Base-by-base conservation (phyloP, 345 rosid genomes). In the Salix viminalis region DNA sequence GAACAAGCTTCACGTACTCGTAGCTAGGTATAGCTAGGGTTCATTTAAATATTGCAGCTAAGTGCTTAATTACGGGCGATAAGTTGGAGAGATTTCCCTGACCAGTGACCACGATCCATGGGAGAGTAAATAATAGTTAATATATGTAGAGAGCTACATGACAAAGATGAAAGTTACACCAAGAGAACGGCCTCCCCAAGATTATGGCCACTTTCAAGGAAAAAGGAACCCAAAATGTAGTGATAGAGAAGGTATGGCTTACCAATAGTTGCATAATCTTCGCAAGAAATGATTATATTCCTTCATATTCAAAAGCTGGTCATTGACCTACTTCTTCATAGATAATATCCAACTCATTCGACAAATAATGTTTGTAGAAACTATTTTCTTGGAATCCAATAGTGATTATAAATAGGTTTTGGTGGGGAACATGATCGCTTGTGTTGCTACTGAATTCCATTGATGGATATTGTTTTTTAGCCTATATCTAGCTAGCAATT, bases 161-260 rank as follows among this genome's bases (percentile, higher is more conserved):
- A 26, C 36, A 37, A 75, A 6, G 7, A 18, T 50, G 21, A 18
- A 50, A 50, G 19, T 5, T 18, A 6, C 19, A 73, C 23, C 9
- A 16, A 16, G 65, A 4, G 4, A 24, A 61, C 58, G 58, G 58
- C 18, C 7, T 71, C 6, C 75, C 71, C 52, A 14, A 23, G 8
- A 68, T 79, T 61, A 61, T 67, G 77, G 70, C 74, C 54, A 23
- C 42, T 60, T 68, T 67, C n/a, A 16, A 56, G 74, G 67, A 2
- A 68, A 68, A 60, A 36, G 69, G 75, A 64, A 70, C 28, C 71
- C 23, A 2, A n/a, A 4, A 8, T 44, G 11, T 23, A n/a, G 6
- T 5, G 58, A 2, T 19, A 50, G n/a, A 50, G 7, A 46, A 3
- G 18, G 42, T 28, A 19, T 71, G 74, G 75, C 6, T n/a, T 14